Conservation (phyloP, 2,329 filamentous ascomycete genomes). For the Aspergillus quadrilineatus region DNA sequence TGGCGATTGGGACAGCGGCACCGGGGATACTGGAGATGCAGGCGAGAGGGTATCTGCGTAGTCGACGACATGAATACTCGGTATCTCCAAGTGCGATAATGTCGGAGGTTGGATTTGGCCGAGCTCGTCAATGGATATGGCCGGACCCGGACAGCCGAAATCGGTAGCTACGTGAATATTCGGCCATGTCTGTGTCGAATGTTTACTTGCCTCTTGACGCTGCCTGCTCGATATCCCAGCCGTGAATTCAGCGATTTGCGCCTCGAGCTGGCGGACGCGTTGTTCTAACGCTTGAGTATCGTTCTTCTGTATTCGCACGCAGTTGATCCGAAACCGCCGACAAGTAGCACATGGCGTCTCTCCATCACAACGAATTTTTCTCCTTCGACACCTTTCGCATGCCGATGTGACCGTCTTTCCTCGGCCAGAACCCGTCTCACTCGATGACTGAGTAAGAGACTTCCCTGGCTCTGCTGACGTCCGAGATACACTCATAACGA, state of each 20-base stretch:
- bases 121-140: not conserved
- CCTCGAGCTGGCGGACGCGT: slow-evolving; percentile 16
- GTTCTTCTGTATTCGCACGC: slow-evolving; percentile 14
- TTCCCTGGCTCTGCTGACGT: slow-evolving; percentile 5
- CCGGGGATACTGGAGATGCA: not conserved
- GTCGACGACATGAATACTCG: slow-evolving; percentile 16
- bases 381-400: slow-evolving; percentile 17
- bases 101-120: not conserved
- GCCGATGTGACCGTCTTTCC: slow-evolving; percentile 12
- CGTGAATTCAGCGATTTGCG: slow-evolving; percentile 14
- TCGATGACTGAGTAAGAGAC: slow-evolving; percentile 2
- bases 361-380: slow-evolving; percentile 21
- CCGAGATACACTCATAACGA: slow-evolving; percentile 14
- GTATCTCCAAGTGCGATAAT: slow-evolving; percentile 9
- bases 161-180: not conserved
- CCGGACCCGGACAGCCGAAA: not conserved
- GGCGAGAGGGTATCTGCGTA: slow-evolving; percentile 4
- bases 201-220: not conserved
- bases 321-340: slow-evolving; percentile 15
- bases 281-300: slow-evolving; percentile 15
- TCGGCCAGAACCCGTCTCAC: slow-evolving; percentile 9
- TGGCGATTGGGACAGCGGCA: slow-evolving; percentile 4
- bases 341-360: slow-evolving; percentile 19
- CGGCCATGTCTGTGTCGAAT: not conserved
- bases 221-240: not conserved